Base-by-base conservation (phyloP, 2,329 filamentous ascomycete species). In the Exophiala bonariae region DNA sequence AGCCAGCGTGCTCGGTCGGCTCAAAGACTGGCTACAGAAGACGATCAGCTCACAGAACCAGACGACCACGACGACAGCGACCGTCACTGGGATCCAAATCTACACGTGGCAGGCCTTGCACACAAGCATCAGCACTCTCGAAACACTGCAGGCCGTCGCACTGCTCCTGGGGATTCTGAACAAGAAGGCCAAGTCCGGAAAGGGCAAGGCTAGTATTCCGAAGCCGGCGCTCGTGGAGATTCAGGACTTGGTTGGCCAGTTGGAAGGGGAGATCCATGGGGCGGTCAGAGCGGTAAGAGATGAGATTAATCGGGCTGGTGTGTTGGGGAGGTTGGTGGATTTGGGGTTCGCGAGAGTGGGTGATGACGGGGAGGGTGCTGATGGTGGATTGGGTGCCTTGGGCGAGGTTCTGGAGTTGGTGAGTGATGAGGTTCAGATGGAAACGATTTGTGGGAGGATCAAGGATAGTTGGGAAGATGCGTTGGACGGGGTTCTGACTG, bases 391-490 rank as follows among this genome's bases (percentile, higher is more conserved):
- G 18, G 16, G 18, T 10, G 47, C 32, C 14, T 40, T 52, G 35
- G 50, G 44, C 30, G 28, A 23, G 6, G 60, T 65, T 41, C 47
- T 73, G 19, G 66, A 68, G 26, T 59, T 63, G 17, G 58, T 65
- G 22, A 52, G 71, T 30, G 69, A 69, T 43, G 61, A 61, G 39
- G 62, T 67, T 8, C 63, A 60, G 3, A 50, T 74, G 48, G 71
- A 74, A 55, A 45, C 71, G 16, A 68, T 71, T 56, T 71, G 67
- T 49, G 70, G 67, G n/a, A 61, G 63, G 23, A 57, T 74, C 54
- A 72, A 68, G 62, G 71, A 74, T 49, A 74, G 72, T 54, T 74
- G 71, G 72, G 70, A 73, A 38, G 70, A 73, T 44, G 69, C 63
- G 4, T 60, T 74, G 18, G 64, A 69, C 42, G 70, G 70, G 3